A percentile compares a stretch with the other conserved stretches of the same genome.
Evolutionary conservation across 352 stramenopile genomes (phyloP).

Genomic region (Phytophthora megakarya): DNA sequence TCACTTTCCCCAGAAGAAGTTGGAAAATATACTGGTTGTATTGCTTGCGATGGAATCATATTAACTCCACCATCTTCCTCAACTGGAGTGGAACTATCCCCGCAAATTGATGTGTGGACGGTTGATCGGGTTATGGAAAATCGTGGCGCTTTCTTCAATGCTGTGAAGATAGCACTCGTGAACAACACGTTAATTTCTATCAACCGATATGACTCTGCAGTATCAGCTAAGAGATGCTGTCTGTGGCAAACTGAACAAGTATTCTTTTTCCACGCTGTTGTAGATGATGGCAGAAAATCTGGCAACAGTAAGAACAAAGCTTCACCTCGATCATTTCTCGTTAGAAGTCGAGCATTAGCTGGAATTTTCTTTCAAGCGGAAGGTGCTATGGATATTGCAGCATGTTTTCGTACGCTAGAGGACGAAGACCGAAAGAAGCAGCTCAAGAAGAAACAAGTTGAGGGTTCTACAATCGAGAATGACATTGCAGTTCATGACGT

Average conservation of each 20-base stretch:
- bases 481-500: background rate
- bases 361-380: constrained; percentile 38
- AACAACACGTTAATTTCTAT: constrained; percentile 34
- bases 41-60: constrained; percentile 25
- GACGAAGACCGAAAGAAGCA: constrained; percentile 15
- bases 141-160: constrained; percentile 45
- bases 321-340: constrained; percentile 37
- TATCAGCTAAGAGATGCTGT: background rate
- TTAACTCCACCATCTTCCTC: constrained; percentile 10
- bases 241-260: constrained; percentile 23
- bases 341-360: constrained; percentile 18
- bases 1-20: constrained; percentile 16
- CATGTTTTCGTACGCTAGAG: constrained; percentile 14
- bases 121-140: constrained; percentile 36
- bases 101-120: constrained; percentile 15
- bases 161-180: constrained; percentile 55
- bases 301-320: constrained; percentile 1
- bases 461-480: background rate
- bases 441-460: constrained; percentile 18
- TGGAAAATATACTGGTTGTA: constrained; percentile 10
- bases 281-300: background rate
- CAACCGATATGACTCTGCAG: constrained; percentile 22
- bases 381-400: constrained; percentile 33
- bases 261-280: constrained; percentile 58
- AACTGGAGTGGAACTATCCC: background rate